Conservation (phyloP, 495 filamentous ascomycete genomes). For the Hypomontagnella monticulosa region DNA sequence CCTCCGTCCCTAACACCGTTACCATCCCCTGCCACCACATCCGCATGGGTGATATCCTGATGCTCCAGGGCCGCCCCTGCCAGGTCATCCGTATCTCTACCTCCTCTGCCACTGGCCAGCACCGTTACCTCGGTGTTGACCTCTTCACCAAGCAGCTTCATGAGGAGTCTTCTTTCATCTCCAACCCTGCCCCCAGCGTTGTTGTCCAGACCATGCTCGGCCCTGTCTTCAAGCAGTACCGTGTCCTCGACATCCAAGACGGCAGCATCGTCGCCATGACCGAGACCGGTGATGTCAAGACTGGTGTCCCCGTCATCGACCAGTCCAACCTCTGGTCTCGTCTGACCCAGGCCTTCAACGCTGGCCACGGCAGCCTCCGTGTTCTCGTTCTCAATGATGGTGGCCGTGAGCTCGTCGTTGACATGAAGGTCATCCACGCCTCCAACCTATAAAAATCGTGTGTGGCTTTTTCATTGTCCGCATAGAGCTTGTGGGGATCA, state of each 20-base stretch:
- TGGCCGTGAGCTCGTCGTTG: constrained; percentile 93
- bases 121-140: constrained; percentile 99
- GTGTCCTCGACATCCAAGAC: constrained; percentile 96
- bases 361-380: constrained; percentile 91
- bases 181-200: constrained; percentile 94
- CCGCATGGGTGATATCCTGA: constrained; percentile 97
- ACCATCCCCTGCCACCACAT: constrained; percentile 99
- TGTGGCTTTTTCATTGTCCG: no score
- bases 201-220: constrained; percentile 99
- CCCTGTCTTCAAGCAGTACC: constrained; percentile 99
- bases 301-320: constrained; percentile 89
- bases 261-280: constrained; percentile 68
- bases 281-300: constrained; percentile 92
- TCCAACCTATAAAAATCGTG: constrained; percentile 64
- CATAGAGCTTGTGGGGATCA: no score
- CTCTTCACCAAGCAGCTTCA: constrained; percentile 98
- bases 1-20: constrained; percentile 78
- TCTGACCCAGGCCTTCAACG: constrained; percentile 85
- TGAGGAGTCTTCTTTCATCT: constrained; percentile 98
- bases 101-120: constrained; percentile 96
- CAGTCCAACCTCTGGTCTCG: constrained; percentile 87
- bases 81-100: constrained; percentile 99
- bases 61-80: constrained; percentile 98
- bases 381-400: constrained; percentile 96
- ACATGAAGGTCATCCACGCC: constrained; percentile 97